Evolutionary conservation across 225 moss, liverwort and hornwort genomes (phyloP).

Genomic region (Polytrichum formosum): DNA sequence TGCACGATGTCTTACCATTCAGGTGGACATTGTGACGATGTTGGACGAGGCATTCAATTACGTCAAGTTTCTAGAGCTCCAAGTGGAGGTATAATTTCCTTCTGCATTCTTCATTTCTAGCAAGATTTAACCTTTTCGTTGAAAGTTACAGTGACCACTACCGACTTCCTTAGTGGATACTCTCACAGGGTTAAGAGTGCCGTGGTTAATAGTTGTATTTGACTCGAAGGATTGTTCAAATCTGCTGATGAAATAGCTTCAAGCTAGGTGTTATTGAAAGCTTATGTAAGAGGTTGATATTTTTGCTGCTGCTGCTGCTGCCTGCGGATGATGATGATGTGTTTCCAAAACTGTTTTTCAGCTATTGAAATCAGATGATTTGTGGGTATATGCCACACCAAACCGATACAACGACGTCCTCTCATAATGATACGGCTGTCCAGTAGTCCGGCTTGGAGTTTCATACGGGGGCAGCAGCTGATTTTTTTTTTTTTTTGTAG

Average conservation of each 20-base stretch:
- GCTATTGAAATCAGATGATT: slow-evolving; percentile 6
- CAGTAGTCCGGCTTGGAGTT: not conserved
- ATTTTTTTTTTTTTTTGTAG: too few species aligned
- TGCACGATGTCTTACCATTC: not conserved
- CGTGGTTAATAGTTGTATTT: too few species aligned
- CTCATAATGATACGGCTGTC: not conserved
- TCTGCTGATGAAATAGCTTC: too few species aligned
- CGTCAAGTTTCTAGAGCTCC: slow-evolving; percentile 3
- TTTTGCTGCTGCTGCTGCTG: not conserved
- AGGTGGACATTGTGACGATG: slow-evolving; percentile 9
- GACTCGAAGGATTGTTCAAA: too few species aligned
- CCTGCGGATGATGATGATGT: not conserved
- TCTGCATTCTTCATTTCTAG: too few species aligned
- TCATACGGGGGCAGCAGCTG: not conserved
- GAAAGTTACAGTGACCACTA: too few species aligned
- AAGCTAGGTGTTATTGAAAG: too few species aligned
- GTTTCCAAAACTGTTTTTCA: not conserved
- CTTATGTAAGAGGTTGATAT: too few species aligned
- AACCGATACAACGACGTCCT: slow-evolving; percentile 1
- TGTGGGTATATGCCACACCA: slow-evolving; percentile 3
- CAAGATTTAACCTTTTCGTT: too few species aligned
- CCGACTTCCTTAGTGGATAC: too few species aligned
- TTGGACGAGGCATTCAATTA: slow-evolving; percentile 5
- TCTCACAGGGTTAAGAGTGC: too few species aligned
- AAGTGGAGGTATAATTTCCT: slow-evolving; percentile 3